Evolutionary conservation across 257 asterid species (phyloP).

Genomic region (Rhazya stricta): DNA sequence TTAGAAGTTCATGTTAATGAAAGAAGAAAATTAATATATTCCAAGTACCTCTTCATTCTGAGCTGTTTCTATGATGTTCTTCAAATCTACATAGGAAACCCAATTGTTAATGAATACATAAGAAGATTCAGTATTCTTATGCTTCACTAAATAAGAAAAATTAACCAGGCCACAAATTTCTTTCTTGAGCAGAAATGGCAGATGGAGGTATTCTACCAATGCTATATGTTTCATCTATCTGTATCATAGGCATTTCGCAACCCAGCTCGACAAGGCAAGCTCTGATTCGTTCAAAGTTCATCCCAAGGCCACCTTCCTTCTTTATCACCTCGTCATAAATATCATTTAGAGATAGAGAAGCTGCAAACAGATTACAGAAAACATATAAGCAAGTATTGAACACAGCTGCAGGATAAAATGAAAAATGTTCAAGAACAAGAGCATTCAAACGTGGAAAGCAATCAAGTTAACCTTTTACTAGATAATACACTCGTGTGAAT

Average conservation of each 20-base stretch:
- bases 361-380: slow-evolving; percentile 39
- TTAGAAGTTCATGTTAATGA: neutral
- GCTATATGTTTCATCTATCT: slow-evolving; percentile 49
- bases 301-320: slow-evolving; percentile 56
- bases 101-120: neutral
- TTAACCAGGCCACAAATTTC: neutral
- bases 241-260: slow-evolving; percentile 42
- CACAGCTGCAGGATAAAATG: neutral
- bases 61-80: slow-evolving; percentile 60
- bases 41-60: slow-evolving; percentile 71
- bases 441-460: neutral
- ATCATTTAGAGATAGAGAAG: slow-evolving; percentile 47
- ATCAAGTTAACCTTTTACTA: neutral
- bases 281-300: slow-evolving; percentile 59
- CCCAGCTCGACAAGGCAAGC: slow-evolving; percentile 64
- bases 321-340: slow-evolving; percentile 74
- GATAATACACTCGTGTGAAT: neutral
- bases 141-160: neutral
- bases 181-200: slow-evolving; percentile 7
- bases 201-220: slow-evolving; percentile 42
- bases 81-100: slow-evolving; percentile 53
- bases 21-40: slow-evolving; percentile 5
- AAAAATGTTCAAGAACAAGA: neutral
- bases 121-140: neutral
- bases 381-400: slow-evolving; percentile 14